A percentile compares a stretch with the other conserved stretches of the same genome.
phyloP scores from a whole-genome alignment of 352 stramenopile species.

The Phytopythium oedochilum region DNA sequence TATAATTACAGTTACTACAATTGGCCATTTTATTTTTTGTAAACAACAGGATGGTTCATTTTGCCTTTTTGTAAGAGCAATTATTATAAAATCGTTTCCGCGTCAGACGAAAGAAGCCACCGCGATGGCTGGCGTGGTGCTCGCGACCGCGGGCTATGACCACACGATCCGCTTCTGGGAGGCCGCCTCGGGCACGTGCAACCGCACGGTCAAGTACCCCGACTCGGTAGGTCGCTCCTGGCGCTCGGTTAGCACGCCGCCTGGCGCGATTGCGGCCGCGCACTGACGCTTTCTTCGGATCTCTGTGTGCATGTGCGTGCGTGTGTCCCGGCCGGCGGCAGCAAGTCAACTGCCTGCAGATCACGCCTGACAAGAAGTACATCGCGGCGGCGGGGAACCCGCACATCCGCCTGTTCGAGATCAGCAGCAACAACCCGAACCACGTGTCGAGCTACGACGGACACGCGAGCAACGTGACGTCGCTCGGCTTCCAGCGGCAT shows the following conservation, averaged over 20 bases:
- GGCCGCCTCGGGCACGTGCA: slow-evolving; percentile 93
- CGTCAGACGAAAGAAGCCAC: not conserved
- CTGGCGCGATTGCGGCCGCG: too few species aligned
- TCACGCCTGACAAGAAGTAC: slow-evolving; percentile 96
- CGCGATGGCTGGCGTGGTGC: slow-evolving; percentile 89
- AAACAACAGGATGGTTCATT: too few species aligned
- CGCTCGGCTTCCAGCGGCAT: slow-evolving; percentile 96
- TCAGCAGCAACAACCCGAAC: slow-evolving; percentile 95
- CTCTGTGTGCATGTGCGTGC: too few species aligned
- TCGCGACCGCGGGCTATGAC: slow-evolving; percentile 97
- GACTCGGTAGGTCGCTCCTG: slow-evolving; percentile 77
- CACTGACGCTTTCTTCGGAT: not conserved
- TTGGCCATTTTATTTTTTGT: too few species aligned
- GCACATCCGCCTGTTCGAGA: slow-evolving; percentile 97
- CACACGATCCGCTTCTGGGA: slow-evolving; percentile 99
- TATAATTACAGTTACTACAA: too few species aligned
- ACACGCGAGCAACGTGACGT: slow-evolving; percentile 96
- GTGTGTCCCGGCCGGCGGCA: too few species aligned
- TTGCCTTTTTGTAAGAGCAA: too few species aligned
- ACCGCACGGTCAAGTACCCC: slow-evolving; percentile 93
- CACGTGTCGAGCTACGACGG: slow-evolving; percentile 95
- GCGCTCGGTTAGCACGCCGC: slow-evolving; percentile 1
- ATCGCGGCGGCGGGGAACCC: slow-evolving; percentile 97
- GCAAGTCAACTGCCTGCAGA: slow-evolving; percentile 97
- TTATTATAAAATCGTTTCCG: too few species aligned